Percentiles rank a stretch among this genome's conserved stretches.
Conservation (phyloP, 495 filamentous ascomycete genomes). For the Aspergillus diversus region DNA sequence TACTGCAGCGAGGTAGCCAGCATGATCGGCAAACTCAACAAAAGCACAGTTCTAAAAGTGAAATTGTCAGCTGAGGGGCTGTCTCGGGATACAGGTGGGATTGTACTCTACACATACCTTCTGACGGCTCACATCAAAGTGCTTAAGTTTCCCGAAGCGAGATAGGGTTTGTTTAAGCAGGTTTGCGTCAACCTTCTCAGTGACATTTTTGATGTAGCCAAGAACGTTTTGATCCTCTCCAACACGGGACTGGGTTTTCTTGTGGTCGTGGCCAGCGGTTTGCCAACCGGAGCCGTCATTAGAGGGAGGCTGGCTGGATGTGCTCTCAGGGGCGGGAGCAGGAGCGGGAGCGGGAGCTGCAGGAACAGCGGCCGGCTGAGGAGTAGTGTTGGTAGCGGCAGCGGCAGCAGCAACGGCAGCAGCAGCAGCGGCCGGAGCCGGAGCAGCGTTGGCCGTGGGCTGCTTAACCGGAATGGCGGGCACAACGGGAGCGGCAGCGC, state of each 20-base stretch:
- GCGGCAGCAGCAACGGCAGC: conserved; percentile 43
- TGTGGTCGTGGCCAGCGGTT: conserved; percentile 74
- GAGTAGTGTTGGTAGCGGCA: conserved; percentile 46
- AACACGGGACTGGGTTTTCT: conserved; percentile 74
- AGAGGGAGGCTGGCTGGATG: conserved; percentile 49
- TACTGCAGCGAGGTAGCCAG: conserved; percentile 80
- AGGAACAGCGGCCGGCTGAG: conserved; percentile 41
- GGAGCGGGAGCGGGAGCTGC: conserved; percentile 31
- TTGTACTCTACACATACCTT: conserved; percentile 68
- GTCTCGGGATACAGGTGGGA: not conserved
- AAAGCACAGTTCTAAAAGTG: conserved; percentile 85
- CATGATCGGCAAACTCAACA: conserved; percentile 81
- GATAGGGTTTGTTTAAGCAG: conserved; percentile 66
- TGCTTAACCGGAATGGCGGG: conserved; percentile 44
- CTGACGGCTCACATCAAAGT: conserved; percentile 84
- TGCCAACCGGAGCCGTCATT: conserved; percentile 69
- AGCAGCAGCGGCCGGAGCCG: conserved; percentile 41
- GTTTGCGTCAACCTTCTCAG: conserved; percentile 74
- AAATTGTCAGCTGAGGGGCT: conserved; percentile 5
- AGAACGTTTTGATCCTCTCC: conserved; percentile 68
- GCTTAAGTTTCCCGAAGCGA: conserved; percentile 77
- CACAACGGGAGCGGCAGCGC: conserved; percentile 42
- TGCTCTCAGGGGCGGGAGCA: conserved; percentile 43
- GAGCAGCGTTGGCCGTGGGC: conserved; percentile 37
- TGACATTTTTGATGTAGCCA: conserved; percentile 93